Percentiles rank a stretch among this genome's conserved stretches.
Conservation (phyloP, 331 rosid species). For the Spiraea crenata region DNA sequence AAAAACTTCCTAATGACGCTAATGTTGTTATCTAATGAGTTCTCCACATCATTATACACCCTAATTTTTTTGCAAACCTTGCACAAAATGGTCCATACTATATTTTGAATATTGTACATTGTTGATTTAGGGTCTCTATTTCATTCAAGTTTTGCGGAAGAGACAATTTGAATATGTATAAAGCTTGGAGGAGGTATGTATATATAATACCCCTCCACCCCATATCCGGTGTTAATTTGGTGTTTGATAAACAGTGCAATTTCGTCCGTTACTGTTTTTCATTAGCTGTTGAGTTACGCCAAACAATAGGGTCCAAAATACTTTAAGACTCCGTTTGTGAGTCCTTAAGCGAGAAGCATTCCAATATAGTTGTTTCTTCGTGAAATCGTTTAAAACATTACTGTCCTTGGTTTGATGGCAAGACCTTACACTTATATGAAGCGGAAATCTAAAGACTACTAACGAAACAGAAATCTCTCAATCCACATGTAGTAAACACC, state of each 20-base stretch:
- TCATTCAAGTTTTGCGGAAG: background rate
- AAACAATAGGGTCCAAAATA: background rate
- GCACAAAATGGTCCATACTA: conserved; percentile 9
- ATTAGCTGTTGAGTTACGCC: conserved; percentile 14
- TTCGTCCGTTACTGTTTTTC: conserved; percentile 17
- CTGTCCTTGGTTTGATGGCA: too few species aligned
- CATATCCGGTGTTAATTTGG: background rate
- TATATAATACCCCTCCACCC: background rate
- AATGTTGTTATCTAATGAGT: background rate
- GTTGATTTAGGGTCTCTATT: background rate
- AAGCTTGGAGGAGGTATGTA: conserved; percentile 8
- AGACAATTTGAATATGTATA: background rate
- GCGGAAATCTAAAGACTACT: too few species aligned
- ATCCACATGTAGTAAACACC: too few species aligned
- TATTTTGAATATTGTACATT: background rate
- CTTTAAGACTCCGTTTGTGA: too few species aligned
- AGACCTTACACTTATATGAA: too few species aligned
- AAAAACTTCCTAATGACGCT: background rate
- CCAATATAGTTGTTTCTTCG: too few species aligned
- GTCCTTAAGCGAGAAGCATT: too few species aligned
- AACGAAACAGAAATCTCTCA: too few species aligned
- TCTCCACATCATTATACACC: conserved; percentile 5
- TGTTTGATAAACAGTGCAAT: conserved; percentile 7
- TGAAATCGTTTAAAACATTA: too few species aligned
- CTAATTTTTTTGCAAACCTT: background rate